Percentiles rank a stretch among this genome's conserved stretches.
Conservation (phyloP, 192 early-diverging fungal species). For the Backusella psychrophila region DNA sequence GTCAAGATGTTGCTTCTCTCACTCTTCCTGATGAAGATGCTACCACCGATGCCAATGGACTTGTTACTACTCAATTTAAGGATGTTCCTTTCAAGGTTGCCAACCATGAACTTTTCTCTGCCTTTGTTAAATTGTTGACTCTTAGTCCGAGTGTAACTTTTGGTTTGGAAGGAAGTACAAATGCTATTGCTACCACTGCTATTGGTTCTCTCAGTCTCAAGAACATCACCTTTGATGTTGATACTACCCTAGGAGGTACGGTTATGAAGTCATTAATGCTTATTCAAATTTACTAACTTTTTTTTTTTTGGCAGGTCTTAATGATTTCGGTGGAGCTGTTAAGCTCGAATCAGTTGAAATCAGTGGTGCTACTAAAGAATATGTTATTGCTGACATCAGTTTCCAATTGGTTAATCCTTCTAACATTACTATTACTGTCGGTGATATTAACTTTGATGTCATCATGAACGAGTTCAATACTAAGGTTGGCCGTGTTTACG, state of each 20-base stretch:
- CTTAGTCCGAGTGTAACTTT: conserved; percentile 2
- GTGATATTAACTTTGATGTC: conserved; percentile 43
- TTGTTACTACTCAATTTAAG: conserved; percentile 24
- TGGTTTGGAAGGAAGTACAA: conserved; percentile 27
- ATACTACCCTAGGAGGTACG: conserved; percentile 29
- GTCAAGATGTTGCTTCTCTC: conserved; percentile 24
- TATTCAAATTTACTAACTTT: not conserved
- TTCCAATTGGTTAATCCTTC: conserved; percentile 52
- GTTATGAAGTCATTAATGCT: not conserved
- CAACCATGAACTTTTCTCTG: conserved; percentile 23
- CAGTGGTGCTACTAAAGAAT: conserved; percentile 34
- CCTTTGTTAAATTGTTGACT: conserved; percentile 32
- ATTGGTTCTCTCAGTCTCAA: conserved; percentile 39
- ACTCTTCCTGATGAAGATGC: conserved; percentile 22
- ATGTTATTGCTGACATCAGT: conserved; percentile 40
- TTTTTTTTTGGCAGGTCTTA: conserved; percentile 9
- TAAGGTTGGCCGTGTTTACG: conserved; percentile 39
- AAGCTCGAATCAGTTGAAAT: conserved; percentile 15
- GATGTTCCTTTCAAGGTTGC: conserved; percentile 34
- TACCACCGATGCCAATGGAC: conserved; percentile 17
- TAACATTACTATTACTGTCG: conserved; percentile 48
- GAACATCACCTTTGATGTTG: conserved; percentile 40
- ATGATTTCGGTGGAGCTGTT: conserved; percentile 31
- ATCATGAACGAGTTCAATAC: conserved; percentile 26
- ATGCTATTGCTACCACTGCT: conserved; percentile 28